phyloP scores from a whole-genome alignment of 2,329 filamentous ascomycete species.

The Fusarium anthophilum region DNA sequence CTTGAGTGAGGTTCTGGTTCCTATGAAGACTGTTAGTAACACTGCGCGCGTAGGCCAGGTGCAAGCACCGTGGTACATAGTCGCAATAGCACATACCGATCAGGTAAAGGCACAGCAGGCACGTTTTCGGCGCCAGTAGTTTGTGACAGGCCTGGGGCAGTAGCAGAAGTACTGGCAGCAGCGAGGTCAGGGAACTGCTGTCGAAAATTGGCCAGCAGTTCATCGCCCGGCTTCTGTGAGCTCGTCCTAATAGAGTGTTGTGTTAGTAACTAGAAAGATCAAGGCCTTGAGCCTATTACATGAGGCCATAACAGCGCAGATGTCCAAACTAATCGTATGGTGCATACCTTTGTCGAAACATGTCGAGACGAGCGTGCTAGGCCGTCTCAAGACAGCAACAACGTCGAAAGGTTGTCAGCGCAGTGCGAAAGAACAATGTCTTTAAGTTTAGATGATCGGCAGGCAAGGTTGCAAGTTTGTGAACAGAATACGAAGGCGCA shows the following conservation, averaged over 20 bases:
- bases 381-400: conserved; percentile 32
- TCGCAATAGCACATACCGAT: conserved; percentile 39
- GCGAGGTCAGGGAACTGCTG: conserved; percentile 81
- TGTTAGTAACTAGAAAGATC: conserved; percentile 2
- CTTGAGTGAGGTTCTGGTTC: conserved; percentile 38
- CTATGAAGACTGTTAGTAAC: conserved; percentile 32
- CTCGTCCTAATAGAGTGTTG: conserved; percentile 64
- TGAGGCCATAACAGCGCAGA: background rate
- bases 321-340: background rate
- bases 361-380: conserved; percentile 34
- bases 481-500: conserved; percentile 15
- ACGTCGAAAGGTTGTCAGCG: conserved; percentile 19
- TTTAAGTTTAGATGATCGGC: conserved; percentile 1
- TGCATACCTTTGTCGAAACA: conserved; percentile 46
- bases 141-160: conserved; percentile 51
- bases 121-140: conserved; percentile 45
- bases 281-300: background rate
- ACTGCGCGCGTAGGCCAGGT: background rate
- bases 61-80: background rate
- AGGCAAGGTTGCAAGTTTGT: conserved; percentile 9
- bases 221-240: conserved; percentile 86
- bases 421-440: conserved; percentile 5
- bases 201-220: conserved; percentile 85
- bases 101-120: conserved; percentile 36
- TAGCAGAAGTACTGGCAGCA: conserved; percentile 58